phyloP scores from a whole-genome alignment of 2,329 filamentous ascomycete genomes.

The Calonectria leucothoes region DNA sequence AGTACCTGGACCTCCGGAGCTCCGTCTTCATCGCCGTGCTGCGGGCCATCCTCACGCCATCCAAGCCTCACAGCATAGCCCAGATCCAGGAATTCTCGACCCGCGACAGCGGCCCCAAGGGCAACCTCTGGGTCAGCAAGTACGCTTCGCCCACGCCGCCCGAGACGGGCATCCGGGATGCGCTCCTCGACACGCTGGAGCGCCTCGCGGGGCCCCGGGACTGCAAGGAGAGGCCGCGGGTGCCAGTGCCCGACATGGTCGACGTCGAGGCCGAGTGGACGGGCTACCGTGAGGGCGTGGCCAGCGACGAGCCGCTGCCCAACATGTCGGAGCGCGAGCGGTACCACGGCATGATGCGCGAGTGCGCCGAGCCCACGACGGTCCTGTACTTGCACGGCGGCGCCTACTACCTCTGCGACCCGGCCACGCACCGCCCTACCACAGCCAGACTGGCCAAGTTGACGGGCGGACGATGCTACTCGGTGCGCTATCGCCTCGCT shows the following conservation, averaged over 20 bases:
- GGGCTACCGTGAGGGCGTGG: conserved; percentile 70
- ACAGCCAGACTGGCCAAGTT: conserved; percentile 73
- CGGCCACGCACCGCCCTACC: conserved; percentile 70
- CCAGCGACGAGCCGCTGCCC: conserved; percentile 62
- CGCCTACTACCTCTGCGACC: conserved; percentile 79
- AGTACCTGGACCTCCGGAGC: conserved; percentile 83
- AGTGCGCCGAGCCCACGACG: conserved; percentile 71
- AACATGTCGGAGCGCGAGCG: conserved; percentile 71
- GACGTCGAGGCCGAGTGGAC: conserved; percentile 82
- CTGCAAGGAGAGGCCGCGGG: conserved; percentile 11
- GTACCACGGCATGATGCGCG: conserved; percentile 75
- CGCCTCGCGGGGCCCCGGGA: conserved; percentile 34
- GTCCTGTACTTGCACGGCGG: conserved; percentile 83
- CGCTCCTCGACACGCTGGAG: conserved; percentile 66
- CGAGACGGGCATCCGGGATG: conserved; percentile 66
- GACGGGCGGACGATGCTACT: conserved; percentile 76
- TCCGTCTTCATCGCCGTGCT: conserved; percentile 78
- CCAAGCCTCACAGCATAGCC: conserved; percentile 62
- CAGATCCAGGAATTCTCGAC: conserved; percentile 72
- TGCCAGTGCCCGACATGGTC: conserved; percentile 61
- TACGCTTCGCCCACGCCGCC: conserved; percentile 72
- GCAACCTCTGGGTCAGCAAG: conserved; percentile 83
- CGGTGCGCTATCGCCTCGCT: conserved; percentile 79
- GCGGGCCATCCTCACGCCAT: conserved; percentile 69
- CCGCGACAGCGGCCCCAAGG: conserved; percentile 77